Conservation (phyloP, 2,329 filamentous ascomycete species). For the Didymella lethalis region DNA sequence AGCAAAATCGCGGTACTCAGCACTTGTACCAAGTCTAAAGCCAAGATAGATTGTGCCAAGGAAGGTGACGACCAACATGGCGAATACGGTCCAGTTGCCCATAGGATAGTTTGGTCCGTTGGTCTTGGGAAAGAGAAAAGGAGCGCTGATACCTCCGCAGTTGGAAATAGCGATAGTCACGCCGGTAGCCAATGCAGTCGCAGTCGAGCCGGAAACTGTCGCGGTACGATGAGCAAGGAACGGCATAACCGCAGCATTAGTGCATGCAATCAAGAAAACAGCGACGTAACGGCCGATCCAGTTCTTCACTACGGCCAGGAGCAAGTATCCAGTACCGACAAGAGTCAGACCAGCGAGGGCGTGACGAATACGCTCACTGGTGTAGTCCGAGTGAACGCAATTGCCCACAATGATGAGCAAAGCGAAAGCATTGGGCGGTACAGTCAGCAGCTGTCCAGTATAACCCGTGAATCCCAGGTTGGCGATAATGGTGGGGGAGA, state of each 20-base stretch:
- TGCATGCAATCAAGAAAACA: constrained; percentile 34
- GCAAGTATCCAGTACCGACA: constrained; percentile 31
- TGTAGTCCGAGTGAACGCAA: constrained; percentile 34
- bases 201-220: constrained; percentile 32
- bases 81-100: constrained; percentile 36
- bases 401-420: constrained; percentile 57
- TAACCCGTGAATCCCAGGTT: constrained; percentile 64
- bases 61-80: constrained; percentile 29
- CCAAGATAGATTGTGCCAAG: constrained; percentile 32
- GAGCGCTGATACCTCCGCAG: constrained; percentile 33
- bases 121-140: constrained; percentile 28
- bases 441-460: constrained; percentile 70
- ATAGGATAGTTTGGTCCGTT: constrained; percentile 32
- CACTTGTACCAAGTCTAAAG: constrained; percentile 30
- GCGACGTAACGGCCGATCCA: constrained; percentile 35
- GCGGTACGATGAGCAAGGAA: constrained; percentile 34
- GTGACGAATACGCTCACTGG: constrained; percentile 33
- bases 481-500: constrained; percentile 70
- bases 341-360: constrained; percentile 27
- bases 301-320: constrained; percentile 29
- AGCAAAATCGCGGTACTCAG: constrained; percentile 34
- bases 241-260: constrained; percentile 32
- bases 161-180: constrained; percentile 35
- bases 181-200: constrained; percentile 33
- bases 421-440: constrained; percentile 69